Conservation (phyloP, 257 asterid genomes). For the Solanum pimpinellifolium region DNA sequence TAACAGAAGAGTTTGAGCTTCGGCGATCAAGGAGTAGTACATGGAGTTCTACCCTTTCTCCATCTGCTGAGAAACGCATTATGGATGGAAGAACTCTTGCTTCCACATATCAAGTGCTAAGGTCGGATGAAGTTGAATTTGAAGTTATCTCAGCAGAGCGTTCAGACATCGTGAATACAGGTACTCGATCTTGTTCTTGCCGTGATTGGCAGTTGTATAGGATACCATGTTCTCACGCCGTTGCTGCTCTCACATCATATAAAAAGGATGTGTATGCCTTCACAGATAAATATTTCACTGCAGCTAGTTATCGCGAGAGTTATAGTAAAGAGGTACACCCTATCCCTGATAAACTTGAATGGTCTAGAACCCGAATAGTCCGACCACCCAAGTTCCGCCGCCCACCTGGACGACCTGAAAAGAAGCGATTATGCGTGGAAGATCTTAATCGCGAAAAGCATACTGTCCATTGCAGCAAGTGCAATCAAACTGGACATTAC, state of each 20-base stretch:
- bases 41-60: slow-evolving; percentile 54
- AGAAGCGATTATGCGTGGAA: slow-evolving; percentile 53
- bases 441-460: slow-evolving; percentile 64
- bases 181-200: slow-evolving; percentile 46
- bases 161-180: slow-evolving; percentile 54
- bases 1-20: slow-evolving; percentile 38
- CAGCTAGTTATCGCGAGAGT: slow-evolving; percentile 29
- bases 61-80: slow-evolving; percentile 51
- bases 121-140: slow-evolving; percentile 65
- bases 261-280: slow-evolving; percentile 44
- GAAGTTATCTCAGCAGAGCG: slow-evolving; percentile 57
- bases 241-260: slow-evolving; percentile 51
- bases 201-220: slow-evolving; percentile 63
- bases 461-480: slow-evolving; percentile 54
- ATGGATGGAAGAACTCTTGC: slow-evolving; percentile 34
- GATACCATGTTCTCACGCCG: slow-evolving; percentile 69
- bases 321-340: slow-evolving; percentile 37
- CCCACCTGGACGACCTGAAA: slow-evolving; percentile 73
- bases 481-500: slow-evolving; percentile 65
- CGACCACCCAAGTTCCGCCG: slow-evolving; percentile 66
- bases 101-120: slow-evolving; percentile 49
- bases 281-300: slow-evolving; percentile 35
- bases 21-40: slow-evolving; percentile 28
- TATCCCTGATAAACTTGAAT: slow-evolving; percentile 38
- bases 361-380: slow-evolving; percentile 36